phyloP scores from a whole-genome alignment of 2,329 filamentous ascomycete species.

The Fusarium clavum region DNA sequence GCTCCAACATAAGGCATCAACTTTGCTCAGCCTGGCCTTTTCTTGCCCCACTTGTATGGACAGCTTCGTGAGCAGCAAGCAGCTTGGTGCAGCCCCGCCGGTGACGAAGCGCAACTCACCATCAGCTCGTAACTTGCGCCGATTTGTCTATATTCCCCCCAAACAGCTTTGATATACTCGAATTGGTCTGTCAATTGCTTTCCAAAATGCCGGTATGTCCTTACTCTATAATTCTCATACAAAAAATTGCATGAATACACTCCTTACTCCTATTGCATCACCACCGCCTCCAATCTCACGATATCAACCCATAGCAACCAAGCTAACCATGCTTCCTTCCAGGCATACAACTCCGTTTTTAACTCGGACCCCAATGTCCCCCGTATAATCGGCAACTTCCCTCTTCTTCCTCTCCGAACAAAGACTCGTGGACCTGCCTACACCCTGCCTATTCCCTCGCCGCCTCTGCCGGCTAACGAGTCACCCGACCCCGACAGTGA shows the following conservation, averaged over 20 bases:
- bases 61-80: constrained; percentile 48
- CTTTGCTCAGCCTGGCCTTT: constrained; percentile 41
- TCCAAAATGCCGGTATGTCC: constrained; percentile 62
- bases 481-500: constrained; percentile 86
- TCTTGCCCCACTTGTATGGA: constrained; percentile 49
- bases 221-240: background rate
- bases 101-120: constrained; percentile 46
- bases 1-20: constrained; percentile 39
- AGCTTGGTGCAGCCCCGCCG: constrained; percentile 48
- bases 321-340: constrained; percentile 43
- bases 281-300: constrained; percentile 33
- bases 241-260: background rate
- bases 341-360: constrained; percentile 99
- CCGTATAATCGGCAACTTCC: constrained; percentile 85
- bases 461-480: constrained; percentile 68
- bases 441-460: constrained; percentile 73
- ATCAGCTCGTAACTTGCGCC: constrained; percentile 39
- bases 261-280: constrained; percentile 19
- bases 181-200: constrained; percentile 38
- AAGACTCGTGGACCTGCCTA: constrained; percentile 96
- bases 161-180: constrained; percentile 41
- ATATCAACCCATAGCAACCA: constrained; percentile 14
- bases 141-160: constrained; percentile 20
- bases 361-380: constrained; percentile 78
- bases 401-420: constrained; percentile 92